Evolutionary conservation across 345 rosid species (phyloP).

Genomic region (Citrus cavaleriei): DNA sequence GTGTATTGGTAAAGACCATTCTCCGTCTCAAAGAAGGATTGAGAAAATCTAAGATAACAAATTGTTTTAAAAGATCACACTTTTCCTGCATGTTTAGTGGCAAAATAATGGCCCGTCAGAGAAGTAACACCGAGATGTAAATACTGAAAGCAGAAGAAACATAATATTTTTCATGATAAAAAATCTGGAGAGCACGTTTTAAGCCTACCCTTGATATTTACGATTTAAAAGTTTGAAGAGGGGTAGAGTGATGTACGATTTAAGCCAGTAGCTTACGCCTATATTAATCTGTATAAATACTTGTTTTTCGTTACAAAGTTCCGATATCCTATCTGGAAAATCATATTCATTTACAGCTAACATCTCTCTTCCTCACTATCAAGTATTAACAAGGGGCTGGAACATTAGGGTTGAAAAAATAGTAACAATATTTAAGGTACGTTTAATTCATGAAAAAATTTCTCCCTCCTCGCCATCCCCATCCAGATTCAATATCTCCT

Average conservation of each 20-base stretch:
- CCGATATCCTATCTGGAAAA: background rate
- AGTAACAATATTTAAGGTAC: background rate
- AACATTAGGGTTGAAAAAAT: background rate
- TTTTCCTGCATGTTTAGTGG: no score
- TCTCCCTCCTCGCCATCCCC: constrained; percentile 79
- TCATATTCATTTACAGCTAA: constrained; percentile 5
- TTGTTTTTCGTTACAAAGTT: background rate
- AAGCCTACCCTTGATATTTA: no score
- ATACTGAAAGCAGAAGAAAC: no score
- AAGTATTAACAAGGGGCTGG: constrained; percentile 10
- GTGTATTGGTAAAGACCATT: no score
- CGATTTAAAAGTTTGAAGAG: no score
- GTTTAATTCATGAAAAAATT: constrained; percentile 25
- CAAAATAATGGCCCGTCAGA: no score
- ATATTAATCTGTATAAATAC: background rate
- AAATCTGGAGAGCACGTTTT: no score
- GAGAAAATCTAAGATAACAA: no score
- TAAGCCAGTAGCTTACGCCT: background rate
- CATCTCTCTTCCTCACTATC: background rate
- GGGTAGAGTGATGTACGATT: background rate
- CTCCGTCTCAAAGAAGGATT: no score
- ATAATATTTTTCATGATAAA: no score
- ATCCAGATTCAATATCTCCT: constrained; percentile 24
- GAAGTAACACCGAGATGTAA: no score
- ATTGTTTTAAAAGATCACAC: no score